Evolutionary conservation across 768 basidiomycete species (phyloP).

Genomic region (Cyathus striatus): DNA sequence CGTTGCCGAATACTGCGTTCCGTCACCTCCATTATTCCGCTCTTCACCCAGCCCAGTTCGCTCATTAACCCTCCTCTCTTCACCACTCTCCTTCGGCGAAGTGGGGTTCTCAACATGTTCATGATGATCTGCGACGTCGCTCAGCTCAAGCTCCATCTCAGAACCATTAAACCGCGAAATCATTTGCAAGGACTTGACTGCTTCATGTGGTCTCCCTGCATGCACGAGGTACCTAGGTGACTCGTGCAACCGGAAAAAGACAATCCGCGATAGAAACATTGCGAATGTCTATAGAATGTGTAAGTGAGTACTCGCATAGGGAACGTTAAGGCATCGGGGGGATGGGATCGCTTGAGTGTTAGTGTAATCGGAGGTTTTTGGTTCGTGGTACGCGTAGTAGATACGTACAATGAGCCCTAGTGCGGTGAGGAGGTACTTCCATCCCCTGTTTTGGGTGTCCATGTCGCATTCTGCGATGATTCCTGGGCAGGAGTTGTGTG

Average conservation of each 20-base stretch:
- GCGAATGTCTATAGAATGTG: conserved; percentile 57
- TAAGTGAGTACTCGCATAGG: too few species aligned
- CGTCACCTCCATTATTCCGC: conserved; percentile 2
- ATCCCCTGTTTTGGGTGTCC: conserved; percentile 71
- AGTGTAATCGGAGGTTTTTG: conserved; percentile 3
- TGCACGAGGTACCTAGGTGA: conserved; percentile 92
- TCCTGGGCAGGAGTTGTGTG: conserved; percentile 62
- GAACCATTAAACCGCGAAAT: conserved; percentile 88
- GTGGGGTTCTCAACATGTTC: conserved; percentile 1
- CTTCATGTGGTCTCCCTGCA: conserved; percentile 80
- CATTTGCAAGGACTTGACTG: conserved; percentile 73
- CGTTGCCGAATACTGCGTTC: conserved; percentile 28
- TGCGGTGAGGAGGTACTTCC: conserved; percentile 77
- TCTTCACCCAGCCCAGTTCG: conserved; percentile 9
- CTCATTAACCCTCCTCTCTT: too few species aligned
- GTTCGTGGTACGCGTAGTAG: not conserved
- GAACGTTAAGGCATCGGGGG: not conserved
- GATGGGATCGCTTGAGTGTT: conserved; percentile 1
- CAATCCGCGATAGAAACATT: conserved; percentile 85
- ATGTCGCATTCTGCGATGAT: conserved; percentile 55
- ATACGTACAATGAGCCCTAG: conserved; percentile 78
- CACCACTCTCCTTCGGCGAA: conserved; percentile 6
- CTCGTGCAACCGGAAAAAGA: conserved; percentile 91
- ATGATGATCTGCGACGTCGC: conserved; percentile 50
- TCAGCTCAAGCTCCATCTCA: conserved; percentile 56